Evolutionary conservation across 306 rosid species (phyloP).

Genomic region (Begonia fuchsioides): DNA sequence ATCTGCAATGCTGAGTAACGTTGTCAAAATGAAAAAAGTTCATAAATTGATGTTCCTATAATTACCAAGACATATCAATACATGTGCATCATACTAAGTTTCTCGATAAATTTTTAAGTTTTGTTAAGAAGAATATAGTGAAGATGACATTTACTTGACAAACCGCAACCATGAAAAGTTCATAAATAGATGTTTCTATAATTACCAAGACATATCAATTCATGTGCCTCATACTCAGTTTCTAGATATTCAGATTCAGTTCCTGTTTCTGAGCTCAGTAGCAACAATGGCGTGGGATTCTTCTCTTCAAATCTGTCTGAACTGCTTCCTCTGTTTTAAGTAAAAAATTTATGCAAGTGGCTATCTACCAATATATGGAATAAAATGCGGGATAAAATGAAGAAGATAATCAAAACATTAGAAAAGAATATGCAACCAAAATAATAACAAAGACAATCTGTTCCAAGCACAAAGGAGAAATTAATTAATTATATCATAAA

Average conservation of each 20-base stretch:
- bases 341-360: too few species aligned
- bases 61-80: too few species aligned
- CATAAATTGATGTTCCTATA: too few species aligned
- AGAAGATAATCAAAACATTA: too few species aligned
- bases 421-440: too few species aligned
- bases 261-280: slow-evolving; percentile 24
- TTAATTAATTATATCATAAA: background rate
- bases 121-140: too few species aligned
- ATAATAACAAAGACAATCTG: background rate
- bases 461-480: background rate
- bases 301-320: slow-evolving; percentile 25
- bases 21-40: too few species aligned
- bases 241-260: slow-evolving; percentile 16
- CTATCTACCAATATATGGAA: slow-evolving; percentile 1
- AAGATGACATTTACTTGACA: slow-evolving; percentile 7
- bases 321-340: too few species aligned
- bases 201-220: slow-evolving; percentile 41
- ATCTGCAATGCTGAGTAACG: slow-evolving; percentile 48
- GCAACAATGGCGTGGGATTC: slow-evolving; percentile 25
- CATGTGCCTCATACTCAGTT: slow-evolving; percentile 20
- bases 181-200: slow-evolving; percentile 7
- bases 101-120: too few species aligned
- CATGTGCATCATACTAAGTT: too few species aligned
- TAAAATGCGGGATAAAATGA: background rate
- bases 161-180: background rate